Conservation (phyloP, 768 basidiomycete species). For the Termitomyces sp. region DNA sequence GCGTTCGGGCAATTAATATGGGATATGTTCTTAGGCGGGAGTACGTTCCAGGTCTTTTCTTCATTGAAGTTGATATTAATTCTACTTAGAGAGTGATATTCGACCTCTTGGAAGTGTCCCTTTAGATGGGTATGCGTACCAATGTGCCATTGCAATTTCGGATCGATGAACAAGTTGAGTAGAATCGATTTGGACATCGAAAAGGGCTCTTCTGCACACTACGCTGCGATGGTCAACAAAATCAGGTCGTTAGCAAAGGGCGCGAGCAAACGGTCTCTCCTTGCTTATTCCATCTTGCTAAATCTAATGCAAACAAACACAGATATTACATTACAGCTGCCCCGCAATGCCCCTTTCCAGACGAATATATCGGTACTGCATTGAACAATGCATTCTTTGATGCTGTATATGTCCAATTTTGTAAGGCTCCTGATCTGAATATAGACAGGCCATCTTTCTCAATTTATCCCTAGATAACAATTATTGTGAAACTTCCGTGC, state of each 20-base stretch:
- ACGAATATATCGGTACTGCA: conserved; percentile 53
- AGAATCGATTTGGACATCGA: conserved; percentile 72
- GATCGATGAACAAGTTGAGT: not conserved
- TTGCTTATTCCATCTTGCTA: not conserved
- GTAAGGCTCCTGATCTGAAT: conserved; percentile 22
- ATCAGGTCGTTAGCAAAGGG: conserved; percentile 44
- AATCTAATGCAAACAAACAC: not conserved
- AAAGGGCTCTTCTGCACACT: conserved; percentile 46
- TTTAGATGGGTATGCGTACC: conserved; percentile 55
- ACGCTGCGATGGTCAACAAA: conserved; percentile 47
- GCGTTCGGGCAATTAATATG: conserved; percentile 59
- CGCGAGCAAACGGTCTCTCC: conserved; percentile 40
- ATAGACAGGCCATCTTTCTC: conserved; percentile 1
- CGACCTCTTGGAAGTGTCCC: conserved; percentile 67
- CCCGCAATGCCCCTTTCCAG: conserved; percentile 67
- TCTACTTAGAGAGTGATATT: conserved; percentile 29
- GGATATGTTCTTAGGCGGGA: conserved; percentile 58
- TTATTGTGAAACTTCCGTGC: conserved; percentile 41
- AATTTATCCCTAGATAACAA: conserved; percentile 41
- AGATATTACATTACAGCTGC: conserved; percentile 64
- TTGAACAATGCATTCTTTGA: conserved; percentile 61
- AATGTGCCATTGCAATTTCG: not conserved
- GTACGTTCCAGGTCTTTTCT: conserved; percentile 16
- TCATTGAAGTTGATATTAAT: not conserved
- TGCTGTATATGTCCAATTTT: conserved; percentile 70